Conservation (phyloP, 1,284 basidiomycete genomes). For the Pascua guehoae region DNA sequence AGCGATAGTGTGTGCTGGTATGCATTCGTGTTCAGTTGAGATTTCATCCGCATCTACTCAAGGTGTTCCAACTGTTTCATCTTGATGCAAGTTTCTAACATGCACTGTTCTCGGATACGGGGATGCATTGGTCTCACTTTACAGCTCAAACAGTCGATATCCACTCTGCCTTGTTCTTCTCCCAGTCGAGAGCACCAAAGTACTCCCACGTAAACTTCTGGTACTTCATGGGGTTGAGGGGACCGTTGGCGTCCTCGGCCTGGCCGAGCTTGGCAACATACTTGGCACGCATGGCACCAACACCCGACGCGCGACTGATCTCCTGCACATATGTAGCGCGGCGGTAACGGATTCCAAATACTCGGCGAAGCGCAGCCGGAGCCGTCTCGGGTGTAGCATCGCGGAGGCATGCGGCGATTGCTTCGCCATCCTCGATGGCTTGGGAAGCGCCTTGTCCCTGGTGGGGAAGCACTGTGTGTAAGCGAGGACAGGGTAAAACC, state of each 20-base stretch:
- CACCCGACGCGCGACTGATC: background rate
- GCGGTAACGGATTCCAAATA: slow-evolving; percentile 26
- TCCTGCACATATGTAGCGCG: slow-evolving; percentile 31
- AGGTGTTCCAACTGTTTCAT: no score
- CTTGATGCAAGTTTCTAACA: no score
- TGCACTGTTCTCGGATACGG: no score
- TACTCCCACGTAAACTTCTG: slow-evolving; percentile 30
- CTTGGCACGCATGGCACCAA: background rate
- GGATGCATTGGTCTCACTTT: no score
- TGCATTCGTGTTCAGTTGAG: no score
- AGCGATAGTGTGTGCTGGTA: no score
- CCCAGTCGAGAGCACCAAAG: slow-evolving; percentile 31
- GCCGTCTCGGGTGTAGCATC: slow-evolving; percentile 8
- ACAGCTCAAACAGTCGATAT: background rate
- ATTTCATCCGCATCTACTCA: no score
- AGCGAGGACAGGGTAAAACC: background rate
- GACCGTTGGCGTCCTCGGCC: no score
- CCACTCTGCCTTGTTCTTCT: slow-evolving; percentile 20
- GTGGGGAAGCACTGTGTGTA: slow-evolving; percentile 18
- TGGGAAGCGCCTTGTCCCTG: slow-evolving; percentile 34
- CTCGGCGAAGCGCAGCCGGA: slow-evolving; percentile 17
- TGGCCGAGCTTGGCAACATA: background rate
- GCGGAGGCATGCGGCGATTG: slow-evolving; percentile 21
- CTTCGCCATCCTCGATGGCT: slow-evolving; percentile 33
- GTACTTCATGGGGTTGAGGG: background rate